These are phyloP conservation scores for Cordyceps militaris DNA, from an alignment of 2,329 filamentous ascomycete genomes.

Conservation along the genomic window DNA sequence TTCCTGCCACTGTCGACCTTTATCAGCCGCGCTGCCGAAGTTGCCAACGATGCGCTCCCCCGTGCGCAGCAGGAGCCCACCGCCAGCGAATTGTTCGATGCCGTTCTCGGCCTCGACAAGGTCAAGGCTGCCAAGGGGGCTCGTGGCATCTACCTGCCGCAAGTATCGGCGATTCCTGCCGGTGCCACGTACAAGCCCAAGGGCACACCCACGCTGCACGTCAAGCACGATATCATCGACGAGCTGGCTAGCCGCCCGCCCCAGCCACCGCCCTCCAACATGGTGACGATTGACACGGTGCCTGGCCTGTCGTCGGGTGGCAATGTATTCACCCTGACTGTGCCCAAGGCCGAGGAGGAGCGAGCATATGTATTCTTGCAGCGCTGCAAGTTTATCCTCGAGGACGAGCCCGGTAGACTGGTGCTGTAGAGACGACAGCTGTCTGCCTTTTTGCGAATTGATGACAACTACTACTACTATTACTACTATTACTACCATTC, in stretches of 20 bases:
- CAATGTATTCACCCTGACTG: conserved; percentile 77
- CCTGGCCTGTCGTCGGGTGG: conserved; percentile 47
- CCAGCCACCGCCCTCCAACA: conserved; percentile 21
- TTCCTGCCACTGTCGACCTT: conserved; percentile 81
- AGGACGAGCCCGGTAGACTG: conserved; percentile 70
- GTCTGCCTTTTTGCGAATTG: too few relatives aligned
- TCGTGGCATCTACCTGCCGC: conserved; percentile 62
- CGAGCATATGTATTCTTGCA: conserved; percentile 77
- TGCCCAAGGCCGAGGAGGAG: conserved; percentile 73
- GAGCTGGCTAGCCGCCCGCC: conserved; percentile 49
- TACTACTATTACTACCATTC: conserved; percentile 19
- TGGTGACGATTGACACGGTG: conserved; percentile 29
- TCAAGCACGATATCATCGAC: conserved; percentile 69
- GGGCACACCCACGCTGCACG: conserved; percentile 38
- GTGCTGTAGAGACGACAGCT: conserved; percentile 47
- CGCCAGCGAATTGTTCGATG: conserved; percentile 79
- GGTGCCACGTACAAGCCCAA: conserved; percentile 33
- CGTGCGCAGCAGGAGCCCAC: conserved; percentile 55
- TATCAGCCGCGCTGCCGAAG: conserved; percentile 72
- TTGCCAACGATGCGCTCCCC: conserved; percentile 84
- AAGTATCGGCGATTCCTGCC: conserved; percentile 54
- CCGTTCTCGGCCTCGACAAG: conserved; percentile 65
- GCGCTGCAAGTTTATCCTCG: conserved; percentile 75
- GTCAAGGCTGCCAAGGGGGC: conserved; percentile 41
- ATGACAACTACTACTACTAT: conserved; percentile 20